phyloP scores from a whole-genome alignment of 768 basidiomycete genomes.

The Mycena epipterygia region DNA sequence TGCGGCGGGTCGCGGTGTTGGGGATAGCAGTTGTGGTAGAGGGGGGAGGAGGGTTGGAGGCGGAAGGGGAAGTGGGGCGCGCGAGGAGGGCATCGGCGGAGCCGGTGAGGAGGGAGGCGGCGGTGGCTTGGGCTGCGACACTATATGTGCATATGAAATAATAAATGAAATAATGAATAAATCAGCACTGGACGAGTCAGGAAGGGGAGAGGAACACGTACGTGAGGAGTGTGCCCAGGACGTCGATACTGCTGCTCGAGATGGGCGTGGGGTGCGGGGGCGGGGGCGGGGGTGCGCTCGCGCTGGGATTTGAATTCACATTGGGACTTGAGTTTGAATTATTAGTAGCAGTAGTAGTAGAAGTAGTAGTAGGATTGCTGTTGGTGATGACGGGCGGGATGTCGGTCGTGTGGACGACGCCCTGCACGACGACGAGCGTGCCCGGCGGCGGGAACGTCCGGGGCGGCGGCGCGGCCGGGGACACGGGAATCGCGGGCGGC shows the following conservation, averaged over 20 bases:
- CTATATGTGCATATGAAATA: constrained; percentile 52
- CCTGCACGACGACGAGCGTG: constrained; percentile 86
- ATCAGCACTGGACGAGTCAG: not conserved
- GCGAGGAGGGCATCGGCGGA: constrained; percentile 74
- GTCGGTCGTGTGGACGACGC: constrained; percentile 85
- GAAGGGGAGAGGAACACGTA: constrained; percentile 46
- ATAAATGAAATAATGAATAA: constrained; percentile 9
- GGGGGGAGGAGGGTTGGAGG: constrained; percentile 42
- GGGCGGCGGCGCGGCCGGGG: not conserved
- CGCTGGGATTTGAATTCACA: too few species aligned
- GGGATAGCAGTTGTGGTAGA: constrained; percentile 25
- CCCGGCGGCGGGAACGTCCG: constrained; percentile 75
- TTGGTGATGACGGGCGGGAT: constrained; percentile 51
- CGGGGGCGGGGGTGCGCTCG: not conserved
- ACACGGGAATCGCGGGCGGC: not conserved
- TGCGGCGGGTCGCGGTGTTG: not conserved
- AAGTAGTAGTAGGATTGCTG: constrained; percentile 26
- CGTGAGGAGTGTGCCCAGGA: constrained; percentile 88
- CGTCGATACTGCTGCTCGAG: constrained; percentile 85
- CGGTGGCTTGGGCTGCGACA: constrained; percentile 93
- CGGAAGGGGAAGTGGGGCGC: constrained; percentile 30
- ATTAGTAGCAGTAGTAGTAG: constrained; percentile 27
- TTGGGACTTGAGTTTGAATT: too few species aligned
- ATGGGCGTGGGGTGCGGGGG: constrained; percentile 54
- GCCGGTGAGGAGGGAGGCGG: constrained; percentile 85